Evolutionary conservation across 73 alveolate genomes (phyloP), one percentile per base, ranked within the genome.

Genomic region (Vitrella brassicaformis): DNA sequence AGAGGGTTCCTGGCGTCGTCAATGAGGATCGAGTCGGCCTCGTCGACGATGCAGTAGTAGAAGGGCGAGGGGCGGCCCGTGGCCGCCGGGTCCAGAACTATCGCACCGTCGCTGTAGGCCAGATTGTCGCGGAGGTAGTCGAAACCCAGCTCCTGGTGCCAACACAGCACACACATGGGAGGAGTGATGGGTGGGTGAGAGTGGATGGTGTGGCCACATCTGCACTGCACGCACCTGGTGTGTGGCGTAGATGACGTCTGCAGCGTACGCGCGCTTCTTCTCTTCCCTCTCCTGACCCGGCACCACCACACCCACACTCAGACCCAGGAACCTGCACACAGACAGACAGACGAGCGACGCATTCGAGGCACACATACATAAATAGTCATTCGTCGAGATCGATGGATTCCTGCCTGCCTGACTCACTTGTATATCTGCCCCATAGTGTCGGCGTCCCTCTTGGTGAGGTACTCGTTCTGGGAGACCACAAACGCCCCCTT

Each of bases 281-380:
- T 78, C 78, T 27, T 78, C 78, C 10, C 72, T 31, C n/a, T 72
- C 31, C 84, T 68, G 68, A 22, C 78, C 84, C 29, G 30, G 26
- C 10, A 1, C 30, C 69, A 56, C 69, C 25, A 56, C 25, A 8
- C 69, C 69, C 26, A 56, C 69, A 22, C 27, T 8, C 30, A n/a
- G 1, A 25, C 28, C 28, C 29, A 56, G 28, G 69, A 56, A 56
- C 65, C 65, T 45, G 65, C 65, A 10, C 65, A n/a, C n/a, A n/a
- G n/a, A n/a, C n/a, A n/a, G n/a, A n/a, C n/a, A n/a, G n/a, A n/a
- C n/a, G n/a, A n/a, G n/a, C n/a, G n/a, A n/a, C n/a, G n/a, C n/a
- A n/a, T n/a, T n/a, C n/a, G n/a, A n/a, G n/a, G n/a, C n/a, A n/a
- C n/a, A n/a, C n/a, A n/a, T n/a, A n/a, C n/a, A n/a, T n/a, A n/a